Base-by-base conservation (phyloP, 192 early-diverging fungal genomes). In the Umbelopsis vinacea region DNA sequence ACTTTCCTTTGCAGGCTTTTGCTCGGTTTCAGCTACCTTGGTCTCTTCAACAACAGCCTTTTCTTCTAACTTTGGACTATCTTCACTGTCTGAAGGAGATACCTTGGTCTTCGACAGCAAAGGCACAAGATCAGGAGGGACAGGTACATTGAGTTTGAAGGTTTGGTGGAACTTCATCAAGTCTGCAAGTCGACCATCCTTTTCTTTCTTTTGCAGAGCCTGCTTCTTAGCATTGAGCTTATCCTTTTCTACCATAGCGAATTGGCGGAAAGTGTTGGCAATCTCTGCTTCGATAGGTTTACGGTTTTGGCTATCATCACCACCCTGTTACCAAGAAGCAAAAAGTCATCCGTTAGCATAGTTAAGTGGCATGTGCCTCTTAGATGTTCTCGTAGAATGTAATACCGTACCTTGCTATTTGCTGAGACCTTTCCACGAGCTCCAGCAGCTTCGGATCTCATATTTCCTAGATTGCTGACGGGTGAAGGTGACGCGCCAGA, bases 101-200 rank as follows among this genome's bases (percentile, higher is more conserved):
- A 81, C 78, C 71, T 86, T 80, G 63, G 80, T 86, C 67, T 81
- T 90, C 2, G 89, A 81, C 52, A 95, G 74, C 37, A 96, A 91
- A 52, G 92, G 90, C 23, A 89, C 85, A 33, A 96, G 79, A 74
- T 97, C 95, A 26, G 87, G 83, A 0, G 95, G 95, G 71, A 95
- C 89, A 8, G 95, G 93, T 12, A 87, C 87, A 68, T 89, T 90
- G 21, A 97, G 84, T 81, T 93, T 92, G 70, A 97, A 92, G 4
- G 79, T 86, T 74, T 88, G 80, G 70, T 92, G 91, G 75, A 95
- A 97, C 46, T 89, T 88, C 70, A 88, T 89, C 72, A 97, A 85
- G 54, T 94, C 93, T 2, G 91, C 89, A 55, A 96, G 74, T 29
- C 91, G 87, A 19, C 81, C 88, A 46, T 88, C 83, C 84, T 92